Evolutionary conservation across 2,329 filamentous ascomycete species (phyloP).

Genomic region (Colletotrichum endophyticum): DNA sequence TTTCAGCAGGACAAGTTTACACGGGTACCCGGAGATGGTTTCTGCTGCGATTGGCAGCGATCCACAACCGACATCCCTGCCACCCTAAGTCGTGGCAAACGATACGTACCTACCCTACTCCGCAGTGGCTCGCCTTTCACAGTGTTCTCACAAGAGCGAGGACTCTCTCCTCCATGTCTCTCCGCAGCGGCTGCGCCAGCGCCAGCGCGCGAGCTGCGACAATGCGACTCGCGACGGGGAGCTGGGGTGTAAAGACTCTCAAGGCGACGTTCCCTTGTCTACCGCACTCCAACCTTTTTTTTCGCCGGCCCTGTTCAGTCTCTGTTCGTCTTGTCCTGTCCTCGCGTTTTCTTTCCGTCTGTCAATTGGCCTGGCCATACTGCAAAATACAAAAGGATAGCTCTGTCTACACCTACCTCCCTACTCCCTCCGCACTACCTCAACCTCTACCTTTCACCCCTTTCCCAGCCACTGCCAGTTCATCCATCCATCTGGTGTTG

Average conservation of each 20-base stretch:
- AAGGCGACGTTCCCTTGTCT: constrained; percentile 23
- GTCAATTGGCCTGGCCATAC: constrained; percentile 4
- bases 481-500: background rate
- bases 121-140: background rate
- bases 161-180: background rate
- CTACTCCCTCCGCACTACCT: background rate
- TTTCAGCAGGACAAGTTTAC: background rate
- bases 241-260: constrained; percentile 2
- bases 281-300: constrained; percentile 13
- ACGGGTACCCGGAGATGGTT: background rate
- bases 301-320: constrained; percentile 14
- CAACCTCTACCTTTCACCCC: background rate
- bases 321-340: constrained; percentile 5
- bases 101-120: background rate
- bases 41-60: background rate
- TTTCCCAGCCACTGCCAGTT: background rate
- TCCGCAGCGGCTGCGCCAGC: background rate
- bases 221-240: background rate
- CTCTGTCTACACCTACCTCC: background rate
- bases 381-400: constrained; percentile 16
- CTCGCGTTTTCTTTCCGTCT: constrained; percentile 19
- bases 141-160: background rate
- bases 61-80: background rate
- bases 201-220: background rate
- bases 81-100: background rate